phyloP scores from a whole-genome alignment of 805 yeast genomes.

The Priceomyces melissophilus region DNA sequence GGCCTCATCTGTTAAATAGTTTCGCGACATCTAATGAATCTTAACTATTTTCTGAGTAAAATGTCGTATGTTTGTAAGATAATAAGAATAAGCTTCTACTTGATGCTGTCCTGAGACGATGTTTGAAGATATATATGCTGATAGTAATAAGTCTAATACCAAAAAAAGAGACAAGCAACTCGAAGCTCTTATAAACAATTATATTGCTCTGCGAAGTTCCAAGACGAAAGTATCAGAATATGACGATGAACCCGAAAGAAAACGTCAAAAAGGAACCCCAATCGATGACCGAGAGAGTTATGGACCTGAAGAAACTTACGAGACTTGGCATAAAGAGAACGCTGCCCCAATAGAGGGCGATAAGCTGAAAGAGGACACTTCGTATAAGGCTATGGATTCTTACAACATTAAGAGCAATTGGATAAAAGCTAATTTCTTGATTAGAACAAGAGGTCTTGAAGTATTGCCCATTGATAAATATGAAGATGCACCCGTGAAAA shows the following conservation, averaged over 20 bases:
- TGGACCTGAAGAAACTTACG: constrained; percentile 32
- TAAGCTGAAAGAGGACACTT: not conserved
- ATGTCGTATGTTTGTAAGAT: not conserved
- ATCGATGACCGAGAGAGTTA: constrained; percentile 11
- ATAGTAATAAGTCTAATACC: constrained; percentile 7
- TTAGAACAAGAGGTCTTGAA: constrained; percentile 21
- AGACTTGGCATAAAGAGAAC: constrained; percentile 26
- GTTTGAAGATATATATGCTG: constrained; percentile 11
- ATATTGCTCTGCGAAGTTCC: constrained; percentile 15
- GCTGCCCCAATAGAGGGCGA: constrained; percentile 12
- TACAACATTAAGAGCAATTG: constrained; percentile 15
- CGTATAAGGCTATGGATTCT: constrained; percentile 1
- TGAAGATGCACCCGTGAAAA: constrained; percentile 4
- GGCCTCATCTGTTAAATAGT: constrained; percentile 1
- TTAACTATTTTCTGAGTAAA: no score
- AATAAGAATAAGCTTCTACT: not conserved
- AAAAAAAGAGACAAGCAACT: constrained; percentile 9
- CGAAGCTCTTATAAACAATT: constrained; percentile 12
- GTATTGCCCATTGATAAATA: constrained; percentile 15
- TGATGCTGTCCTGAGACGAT: constrained; percentile 1
- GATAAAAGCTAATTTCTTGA: constrained; percentile 18
- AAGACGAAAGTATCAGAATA: constrained; percentile 9
- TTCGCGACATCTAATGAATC: not conserved
- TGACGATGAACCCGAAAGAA: constrained; percentile 5
- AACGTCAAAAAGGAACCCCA: constrained; percentile 8